Percentiles rank a stretch among this genome's conserved stretches.
Evolutionary conservation across 331 rosid genomes (phyloP).

Genomic region (Cydonia oblonga): DNA sequence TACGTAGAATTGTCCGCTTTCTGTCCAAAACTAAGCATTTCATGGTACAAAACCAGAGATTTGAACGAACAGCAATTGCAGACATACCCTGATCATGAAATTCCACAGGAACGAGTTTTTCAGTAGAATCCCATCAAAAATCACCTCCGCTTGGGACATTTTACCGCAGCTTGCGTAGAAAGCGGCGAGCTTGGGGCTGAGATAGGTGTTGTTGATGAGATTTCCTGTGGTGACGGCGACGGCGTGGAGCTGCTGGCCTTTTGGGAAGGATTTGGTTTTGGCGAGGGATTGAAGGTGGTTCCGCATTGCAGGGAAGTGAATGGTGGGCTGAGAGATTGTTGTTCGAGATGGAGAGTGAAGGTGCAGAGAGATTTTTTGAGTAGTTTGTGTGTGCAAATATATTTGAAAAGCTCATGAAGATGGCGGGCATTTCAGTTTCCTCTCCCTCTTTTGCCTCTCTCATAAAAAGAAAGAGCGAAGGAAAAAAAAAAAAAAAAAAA

Average conservation of each 20-base stretch:
- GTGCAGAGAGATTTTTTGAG: constrained; percentile 5
- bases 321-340: constrained; percentile 2
- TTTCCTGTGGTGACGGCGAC: constrained; percentile 27
- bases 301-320: constrained; percentile 48
- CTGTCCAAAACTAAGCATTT: constrained; percentile 25
- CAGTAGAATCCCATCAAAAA: constrained; percentile 2
- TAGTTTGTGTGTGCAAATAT: neutral
- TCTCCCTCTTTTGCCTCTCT: too few species aligned
- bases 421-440: neutral
- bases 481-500: too few species aligned
- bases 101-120: constrained; percentile 42
- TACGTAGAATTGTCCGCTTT: constrained; percentile 21
- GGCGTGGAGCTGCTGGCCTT: constrained; percentile 46
- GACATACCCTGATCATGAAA: constrained; percentile 47
- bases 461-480: too few species aligned
- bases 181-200: constrained; percentile 45
- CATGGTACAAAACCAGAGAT: constrained; percentile 35
- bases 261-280: constrained; percentile 25
- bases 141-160: constrained; percentile 30
- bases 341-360: neutral
- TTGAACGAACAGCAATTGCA: constrained; percentile 13
- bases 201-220: constrained; percentile 36
- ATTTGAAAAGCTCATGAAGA: too few species aligned
- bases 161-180: constrained; percentile 38
- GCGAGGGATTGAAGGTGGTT: constrained; percentile 34